A percentile compares a stretch with the other conserved stretches of the same genome.
Conservation (phyloP, 2,329 filamentous ascomycete genomes). For the Herpotrichia juniperi region DNA sequence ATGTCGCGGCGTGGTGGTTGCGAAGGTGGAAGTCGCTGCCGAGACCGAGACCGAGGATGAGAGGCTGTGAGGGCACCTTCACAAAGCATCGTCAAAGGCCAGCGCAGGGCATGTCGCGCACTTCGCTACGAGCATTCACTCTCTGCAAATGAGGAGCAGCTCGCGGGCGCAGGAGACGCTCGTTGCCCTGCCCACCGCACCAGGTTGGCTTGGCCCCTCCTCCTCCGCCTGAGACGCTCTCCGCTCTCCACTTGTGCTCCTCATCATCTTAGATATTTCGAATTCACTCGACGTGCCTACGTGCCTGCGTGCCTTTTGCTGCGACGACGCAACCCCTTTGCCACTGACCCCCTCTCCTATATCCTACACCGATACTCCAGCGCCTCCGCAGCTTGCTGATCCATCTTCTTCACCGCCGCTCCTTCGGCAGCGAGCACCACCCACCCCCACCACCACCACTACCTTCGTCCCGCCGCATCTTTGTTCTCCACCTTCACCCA, state of each 20-base stretch:
- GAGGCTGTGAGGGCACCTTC: too few relatives aligned
- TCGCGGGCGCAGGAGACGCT: background rate
- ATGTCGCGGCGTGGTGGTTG: background rate
- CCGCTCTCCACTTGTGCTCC: conserved; percentile 13
- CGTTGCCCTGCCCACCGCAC: background rate
- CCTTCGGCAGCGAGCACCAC: conserved; percentile 4
- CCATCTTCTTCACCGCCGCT: background rate
- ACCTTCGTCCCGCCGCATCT: background rate
- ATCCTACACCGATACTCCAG: conserved; percentile 11
- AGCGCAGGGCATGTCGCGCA: background rate
- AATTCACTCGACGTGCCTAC: background rate
- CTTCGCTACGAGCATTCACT: conserved; percentile 15
- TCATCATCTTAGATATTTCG: conserved; percentile 10
- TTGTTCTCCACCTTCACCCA: background rate
- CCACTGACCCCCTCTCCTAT: background rate
- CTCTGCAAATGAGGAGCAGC: conserved; percentile 25
- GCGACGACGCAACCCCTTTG: conserved; percentile 3
- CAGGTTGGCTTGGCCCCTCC: conserved; percentile 8
- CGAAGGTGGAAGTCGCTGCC: background rate
- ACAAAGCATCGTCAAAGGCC: background rate
- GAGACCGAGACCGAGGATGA: background rate
- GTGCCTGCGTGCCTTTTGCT: background rate
- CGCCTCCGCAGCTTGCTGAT: conserved; percentile 7
- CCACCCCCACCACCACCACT: conserved; percentile 8
- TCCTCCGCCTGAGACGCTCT: conserved; percentile 13